These are phyloP conservation scores for Heritiera littoralis DNA, from an alignment of 345 rosid species.

Conservation along the genomic window DNA sequence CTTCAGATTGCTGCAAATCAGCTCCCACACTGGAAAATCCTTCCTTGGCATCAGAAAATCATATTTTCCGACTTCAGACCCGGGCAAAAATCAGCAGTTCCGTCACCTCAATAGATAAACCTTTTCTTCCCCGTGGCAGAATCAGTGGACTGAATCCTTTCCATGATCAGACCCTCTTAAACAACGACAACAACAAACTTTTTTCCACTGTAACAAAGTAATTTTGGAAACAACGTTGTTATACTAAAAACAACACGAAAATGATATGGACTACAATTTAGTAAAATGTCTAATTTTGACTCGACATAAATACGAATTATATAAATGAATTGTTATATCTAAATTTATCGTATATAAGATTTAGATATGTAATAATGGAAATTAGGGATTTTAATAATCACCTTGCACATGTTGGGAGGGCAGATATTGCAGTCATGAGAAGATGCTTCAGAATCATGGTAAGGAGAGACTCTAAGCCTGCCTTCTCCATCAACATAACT, in stretches of 20 bases:
- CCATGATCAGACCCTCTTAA: conserved; percentile 54
- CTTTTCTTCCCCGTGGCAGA: conserved; percentile 42
- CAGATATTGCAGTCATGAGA: conserved; percentile 67
- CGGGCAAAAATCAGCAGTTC: conserved; percentile 81
- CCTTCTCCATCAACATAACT: conserved; percentile 59
- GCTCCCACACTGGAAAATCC: conserved; percentile 72
- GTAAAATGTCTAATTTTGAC: no score
- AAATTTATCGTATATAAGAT: background rate
- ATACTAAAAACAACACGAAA: no score
- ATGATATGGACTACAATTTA: no score
- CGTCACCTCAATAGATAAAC: conserved; percentile 75
- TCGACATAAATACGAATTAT: background rate
- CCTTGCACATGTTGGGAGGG: conserved; percentile 97
- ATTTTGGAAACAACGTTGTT: no score
- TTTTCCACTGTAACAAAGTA: no score
- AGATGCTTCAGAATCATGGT: conserved; percentile 53
- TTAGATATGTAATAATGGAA: background rate
- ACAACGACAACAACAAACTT: background rate
- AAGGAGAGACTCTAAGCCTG: conserved; percentile 62
- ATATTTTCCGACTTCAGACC: conserved; percentile 49
- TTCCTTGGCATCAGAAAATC: conserved; percentile 85
- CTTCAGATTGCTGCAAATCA: conserved; percentile 53
- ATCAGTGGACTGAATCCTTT: conserved; percentile 59
- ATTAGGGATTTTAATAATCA: conserved; percentile 15
- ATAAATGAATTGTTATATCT: no score